A percentile compares a stretch with the other conserved stretches of the same genome.
Conservation (phyloP, 1,139 yeast species). For the Taphrina confusa region DNA sequence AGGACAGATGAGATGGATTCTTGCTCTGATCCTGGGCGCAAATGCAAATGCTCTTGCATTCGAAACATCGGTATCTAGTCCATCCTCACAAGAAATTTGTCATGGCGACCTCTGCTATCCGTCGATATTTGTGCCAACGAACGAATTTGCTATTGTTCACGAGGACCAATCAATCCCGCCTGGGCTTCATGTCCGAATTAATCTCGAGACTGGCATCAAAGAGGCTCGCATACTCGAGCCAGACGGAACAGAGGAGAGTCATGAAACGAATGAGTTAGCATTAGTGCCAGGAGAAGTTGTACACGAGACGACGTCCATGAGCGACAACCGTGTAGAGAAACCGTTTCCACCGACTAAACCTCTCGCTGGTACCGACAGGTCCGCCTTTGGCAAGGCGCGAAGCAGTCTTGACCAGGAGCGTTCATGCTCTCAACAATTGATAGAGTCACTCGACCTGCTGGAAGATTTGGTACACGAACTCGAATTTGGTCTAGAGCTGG, state of each 20-base stretch:
- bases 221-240: slow-evolving; percentile 60
- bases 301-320: background rate
- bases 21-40: too few species aligned
- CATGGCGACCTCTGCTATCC: slow-evolving; percentile 57
- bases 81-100: slow-evolving; percentile 8
- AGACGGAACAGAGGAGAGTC: background rate
- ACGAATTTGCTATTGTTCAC: slow-evolving; percentile 64
- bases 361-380: slow-evolving; percentile 12
- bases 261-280: slow-evolving; percentile 4
- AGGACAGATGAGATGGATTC: too few species aligned
- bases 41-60: too few species aligned
- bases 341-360: slow-evolving; percentile 24
- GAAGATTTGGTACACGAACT: slow-evolving; percentile 66
- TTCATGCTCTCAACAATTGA: background rate
- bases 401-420: background rate
- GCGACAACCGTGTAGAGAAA: background rate
- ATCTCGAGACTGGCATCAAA: slow-evolving; percentile 65
- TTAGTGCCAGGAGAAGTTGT: slow-evolving; percentile 35
- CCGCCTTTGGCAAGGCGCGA: slow-evolving; percentile 9
- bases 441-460: slow-evolving; percentile 52
- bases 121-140: slow-evolving; percentile 58
- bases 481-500: slow-evolving; percentile 58
- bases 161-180: slow-evolving; percentile 42
- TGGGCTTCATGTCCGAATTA: slow-evolving; percentile 66
- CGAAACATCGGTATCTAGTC: too few species aligned